Percentiles rank a stretch among this genome's conserved stretches.
Conservation (phyloP, 345 rosid species). For the Citrus trifoliata region DNA sequence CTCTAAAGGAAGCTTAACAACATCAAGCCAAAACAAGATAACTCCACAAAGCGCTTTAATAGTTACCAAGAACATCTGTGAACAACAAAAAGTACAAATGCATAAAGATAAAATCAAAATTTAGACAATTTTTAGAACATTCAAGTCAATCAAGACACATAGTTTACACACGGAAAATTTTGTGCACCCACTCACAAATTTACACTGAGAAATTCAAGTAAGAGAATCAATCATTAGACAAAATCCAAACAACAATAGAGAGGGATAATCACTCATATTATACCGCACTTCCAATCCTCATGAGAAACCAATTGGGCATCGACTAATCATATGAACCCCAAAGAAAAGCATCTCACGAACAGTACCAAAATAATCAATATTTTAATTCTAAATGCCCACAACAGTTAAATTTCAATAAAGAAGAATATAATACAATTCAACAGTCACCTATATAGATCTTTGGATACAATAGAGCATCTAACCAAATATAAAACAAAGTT, state of each 20-base stretch:
- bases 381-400: neutral
- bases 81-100: too few species aligned
- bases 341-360: neutral
- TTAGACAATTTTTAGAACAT: neutral
- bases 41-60: too few species aligned
- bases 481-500: neutral
- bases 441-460: neutral
- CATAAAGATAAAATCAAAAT: neutral
- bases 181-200: neutral
- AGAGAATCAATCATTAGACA: neutral
- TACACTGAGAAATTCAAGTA: neutral
- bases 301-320: neutral
- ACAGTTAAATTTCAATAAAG: neutral
- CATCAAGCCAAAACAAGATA: too few species aligned
- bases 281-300: neutral
- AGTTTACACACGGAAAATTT: neutral
- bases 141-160: neutral
- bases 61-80: neutral
- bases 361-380: neutral
- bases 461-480: neutral
- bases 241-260: neutral
- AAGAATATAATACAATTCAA: neutral
- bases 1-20: neutral
- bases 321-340: neutral
- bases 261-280: neutral